Evolutionary conservation across 2,329 filamentous ascomycete species (phyloP), one percentile per base, ranked within the genome.

Genomic region (Hortaea sp.): DNA sequence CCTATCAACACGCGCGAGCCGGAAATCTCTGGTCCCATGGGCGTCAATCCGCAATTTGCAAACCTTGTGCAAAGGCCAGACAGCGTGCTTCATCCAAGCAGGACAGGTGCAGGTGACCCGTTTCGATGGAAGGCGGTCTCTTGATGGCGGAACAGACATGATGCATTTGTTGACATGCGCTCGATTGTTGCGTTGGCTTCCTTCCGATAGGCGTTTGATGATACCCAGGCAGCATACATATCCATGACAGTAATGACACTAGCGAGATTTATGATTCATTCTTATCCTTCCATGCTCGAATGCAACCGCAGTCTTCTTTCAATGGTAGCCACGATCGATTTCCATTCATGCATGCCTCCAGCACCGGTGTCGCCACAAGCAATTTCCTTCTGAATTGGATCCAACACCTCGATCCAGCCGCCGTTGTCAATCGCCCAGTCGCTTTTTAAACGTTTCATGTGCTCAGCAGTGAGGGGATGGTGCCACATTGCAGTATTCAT

Each of bases 401-500:
- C 66, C 51, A 94, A 61, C 12, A 94, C 78, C 58, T 86, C 81
- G 53, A 92, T 76, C 84, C 72, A 75, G 3, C 65, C 61, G 9
- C 56, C 54, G 29, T 53, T 55, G 55, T 37, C 59, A 48, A 75
- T 63, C 5, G 81, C 82, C 88, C 88, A 95, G 48, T 88, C 84
- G 41, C 84, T 76, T 52, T 82, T 75, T 41, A 95, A 68, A 0
- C 84, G 70, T 37, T 69, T 69, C 34, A 95, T 66, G 53, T 95
- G 87, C 52, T 77, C 79, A 42, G 68, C 73, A 1, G 89, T 95
- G 40, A 94, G 70, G 1, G 88, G 89, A 62, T 95, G 88, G 46
- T 74, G 72, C 84, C 85, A 94, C 89, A 95, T 95, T 4, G 82
- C 81, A 27, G 80, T 88, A 63, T 95, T 95, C 87, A 95, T 94